A percentile compares a stretch with the other conserved stretches of the same genome.
These are phyloP conservation scores for Wallemia mellicola DNA, from an alignment of 1,284 basidiomycete genomes.

Conservation along the genomic window DNA sequence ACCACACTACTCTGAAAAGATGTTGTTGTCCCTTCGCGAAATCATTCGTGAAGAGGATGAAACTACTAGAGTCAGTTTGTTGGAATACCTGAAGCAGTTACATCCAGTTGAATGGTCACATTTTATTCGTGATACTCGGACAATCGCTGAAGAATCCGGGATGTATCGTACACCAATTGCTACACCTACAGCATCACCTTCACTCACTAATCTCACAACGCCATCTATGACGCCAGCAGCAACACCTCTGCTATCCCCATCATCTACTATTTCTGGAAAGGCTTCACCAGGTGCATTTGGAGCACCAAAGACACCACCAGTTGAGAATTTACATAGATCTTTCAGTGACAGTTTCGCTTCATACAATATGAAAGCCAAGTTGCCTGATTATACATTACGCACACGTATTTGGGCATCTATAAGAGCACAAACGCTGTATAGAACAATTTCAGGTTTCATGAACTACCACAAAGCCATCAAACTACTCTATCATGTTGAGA, in stretches of 20 bases:
- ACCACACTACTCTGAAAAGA: conserved; percentile 90
- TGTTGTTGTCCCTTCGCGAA: conserved; percentile 65
- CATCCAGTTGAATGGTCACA: conserved; percentile 98
- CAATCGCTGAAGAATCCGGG: conserved; percentile 78
- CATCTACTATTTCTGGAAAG: neutral
- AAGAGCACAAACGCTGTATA: conserved; percentile 89
- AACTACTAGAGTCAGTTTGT: conserved; percentile 68
- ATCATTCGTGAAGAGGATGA: conserved; percentile 92
- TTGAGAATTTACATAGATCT: neutral
- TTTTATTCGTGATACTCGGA: conserved; percentile 98
- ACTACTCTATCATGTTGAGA: conserved; percentile 94
- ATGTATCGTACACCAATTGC: conserved; percentile 29
- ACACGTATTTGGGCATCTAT: conserved; percentile 98
- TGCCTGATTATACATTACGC: conserved; percentile 89
- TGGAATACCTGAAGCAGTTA: conserved; percentile 92
- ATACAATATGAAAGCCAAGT: conserved; percentile 95
- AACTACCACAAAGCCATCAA: conserved; percentile 99
- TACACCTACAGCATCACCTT: conserved; percentile 8
- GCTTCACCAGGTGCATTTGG: neutral
- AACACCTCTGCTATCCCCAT: conserved; percentile 24
- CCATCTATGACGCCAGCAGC: conserved; percentile 87
- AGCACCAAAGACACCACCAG: neutral
- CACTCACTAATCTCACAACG: conserved; percentile 13
- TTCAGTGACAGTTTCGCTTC: conserved; percentile 42
- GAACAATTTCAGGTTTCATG: conserved; percentile 99